Evolutionary conservation across 169 alveolate species (phyloP), one percentile per base, ranked within the genome.

Genomic region (Cryptosporidium ubiquitum): DNA sequence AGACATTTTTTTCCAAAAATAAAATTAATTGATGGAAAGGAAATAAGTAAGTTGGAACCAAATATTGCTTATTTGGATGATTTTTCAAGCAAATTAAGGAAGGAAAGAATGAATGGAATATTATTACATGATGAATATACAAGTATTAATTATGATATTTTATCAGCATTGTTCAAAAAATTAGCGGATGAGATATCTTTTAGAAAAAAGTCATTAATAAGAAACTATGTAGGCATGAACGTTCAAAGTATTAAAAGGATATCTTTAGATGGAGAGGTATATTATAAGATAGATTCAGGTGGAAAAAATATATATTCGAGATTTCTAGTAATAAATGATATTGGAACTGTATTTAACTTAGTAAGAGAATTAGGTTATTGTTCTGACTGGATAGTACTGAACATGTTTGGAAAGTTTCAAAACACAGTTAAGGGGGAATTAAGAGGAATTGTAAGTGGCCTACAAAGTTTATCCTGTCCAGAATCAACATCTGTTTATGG

Each of bases 231-330:
- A 0, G 5, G n/a, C n/a, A 20, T 55, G 66, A 26, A n/a, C 18
- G 39, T 49, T 51, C 47, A 10, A 12, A 33, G 35, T 16, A 71
- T 71, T 71, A 20, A 49, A 49, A 71, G 85, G 18, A 16, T 71
- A 14, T 71, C 68, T n/a, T 71, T 70, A 31, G 33, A 51, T 26
- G 85, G 85, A 12, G 85, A 71, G 18, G 18, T 71, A 5, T 71
- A 71, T 71, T 49, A 51, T 26, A 52, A 20, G 16, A 16, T 71
- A 3, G 61, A 20, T 42, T 14, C 37, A 5, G 61, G 29, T 16
- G 51, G 23, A 40, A 33, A 29, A 31, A 33, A 14, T 10, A 29
- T 71, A 20, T 71, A 71, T 55, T 44, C 52, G 5, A 71, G 49
- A 55, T 71, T 49, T 55, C 20, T 71, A 14, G 85, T 71, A 18